Evolutionary conservation across 805 yeast genomes (phyloP), one percentile per base, ranked within the genome.

Genomic region (Zygosaccharomyces bailii): DNA sequence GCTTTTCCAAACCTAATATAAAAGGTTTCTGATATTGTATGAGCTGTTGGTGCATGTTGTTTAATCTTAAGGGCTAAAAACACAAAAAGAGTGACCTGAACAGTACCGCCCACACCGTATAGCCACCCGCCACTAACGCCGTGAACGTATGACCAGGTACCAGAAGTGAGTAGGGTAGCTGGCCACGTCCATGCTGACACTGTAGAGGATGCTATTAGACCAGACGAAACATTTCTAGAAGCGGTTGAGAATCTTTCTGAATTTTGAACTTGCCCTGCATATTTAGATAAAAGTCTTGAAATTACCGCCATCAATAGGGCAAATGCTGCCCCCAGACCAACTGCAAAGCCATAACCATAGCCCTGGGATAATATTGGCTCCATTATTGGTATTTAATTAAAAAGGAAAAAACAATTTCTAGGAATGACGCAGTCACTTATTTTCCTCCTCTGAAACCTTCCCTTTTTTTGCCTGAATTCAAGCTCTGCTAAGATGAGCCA

Each of bases 121-220:
- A 62, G 51, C 40, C 59, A 68, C 0, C 70, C 66, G 27, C 72
- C 74, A 50, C 60, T 61, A n/a, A 74, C 55, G 20, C 78, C 78
- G 51, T 69, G 64, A 4, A 55, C 39, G 49, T 74, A 75, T 31
- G 68, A 57, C 72, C 72, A 63, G 2, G 67, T 57, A 1, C 70
- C 64, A 3, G 73, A 66, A 7, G 65, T 54, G 34, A 66, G 59
- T 35, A 67, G 58, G 21, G 70, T 72, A 34, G 71, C 69, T 5
- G 73, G 70, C 74, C 76, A 72, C 19, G 73, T 70, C 78, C 79
- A 75, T 1, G 75, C 66, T 8, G 71, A 64, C 4, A 50, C 54
- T 19, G 51, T 48, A n/a, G 54, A 48, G 6, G 68, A 60, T 4
- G 71, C 67, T 10, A 69, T 66, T 14, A 72, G 51, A n/a, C 73